Evolutionary conservation across 2,329 filamentous ascomycete genomes (phyloP).

Genomic region (Torrubiellomyces zombiae): DNA sequence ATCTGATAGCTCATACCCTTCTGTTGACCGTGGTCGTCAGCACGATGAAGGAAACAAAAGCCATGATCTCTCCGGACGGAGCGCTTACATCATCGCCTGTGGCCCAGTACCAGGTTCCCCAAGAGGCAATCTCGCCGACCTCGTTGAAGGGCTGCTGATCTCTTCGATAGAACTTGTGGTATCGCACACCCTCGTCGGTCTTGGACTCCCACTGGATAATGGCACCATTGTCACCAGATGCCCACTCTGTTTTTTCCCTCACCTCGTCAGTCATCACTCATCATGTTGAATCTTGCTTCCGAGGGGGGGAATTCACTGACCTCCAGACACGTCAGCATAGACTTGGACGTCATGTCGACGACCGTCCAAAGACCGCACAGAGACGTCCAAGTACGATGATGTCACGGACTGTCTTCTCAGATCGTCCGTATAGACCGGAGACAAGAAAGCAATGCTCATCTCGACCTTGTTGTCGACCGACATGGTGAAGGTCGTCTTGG

Average conservation of each 20-base stretch:
- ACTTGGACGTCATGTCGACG: slow-evolving; percentile 46
- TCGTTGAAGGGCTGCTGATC: slow-evolving; percentile 53
- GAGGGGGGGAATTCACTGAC: slow-evolving; percentile 16
- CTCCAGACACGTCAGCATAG: slow-evolving; percentile 50
- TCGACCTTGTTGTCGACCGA: slow-evolving; percentile 42
- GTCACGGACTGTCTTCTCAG: slow-evolving; percentile 49
- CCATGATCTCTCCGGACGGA: no score
- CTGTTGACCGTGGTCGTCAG: slow-evolving; percentile 3
- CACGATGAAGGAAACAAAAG: not conserved
- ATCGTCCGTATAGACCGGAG: slow-evolving; percentile 51
- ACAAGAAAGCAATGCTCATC: slow-evolving; percentile 54
- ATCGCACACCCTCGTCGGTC: slow-evolving; percentile 33
- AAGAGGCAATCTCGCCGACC: slow-evolving; percentile 53
- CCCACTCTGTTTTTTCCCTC: slow-evolving; percentile 56
- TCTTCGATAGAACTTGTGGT: slow-evolving; percentile 45
- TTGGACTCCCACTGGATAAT: slow-evolving; percentile 47
- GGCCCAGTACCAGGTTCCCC: slow-evolving; percentile 67
- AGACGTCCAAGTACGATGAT: slow-evolving; percentile 54
- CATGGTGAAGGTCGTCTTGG: slow-evolving; percentile 53
- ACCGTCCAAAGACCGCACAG: slow-evolving; percentile 46
- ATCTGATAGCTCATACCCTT: slow-evolving; percentile 48
- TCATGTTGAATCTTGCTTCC: slow-evolving; percentile 33
- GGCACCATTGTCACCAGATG: slow-evolving; percentile 41
- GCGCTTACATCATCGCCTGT: slow-evolving; percentile 32
- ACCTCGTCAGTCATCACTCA: slow-evolving; percentile 3